A percentile compares a stretch with the other conserved stretches of the same genome.
Evolutionary conservation across 2,329 filamentous ascomycete species (phyloP).

Genomic region (Rutstroemia sp.): DNA sequence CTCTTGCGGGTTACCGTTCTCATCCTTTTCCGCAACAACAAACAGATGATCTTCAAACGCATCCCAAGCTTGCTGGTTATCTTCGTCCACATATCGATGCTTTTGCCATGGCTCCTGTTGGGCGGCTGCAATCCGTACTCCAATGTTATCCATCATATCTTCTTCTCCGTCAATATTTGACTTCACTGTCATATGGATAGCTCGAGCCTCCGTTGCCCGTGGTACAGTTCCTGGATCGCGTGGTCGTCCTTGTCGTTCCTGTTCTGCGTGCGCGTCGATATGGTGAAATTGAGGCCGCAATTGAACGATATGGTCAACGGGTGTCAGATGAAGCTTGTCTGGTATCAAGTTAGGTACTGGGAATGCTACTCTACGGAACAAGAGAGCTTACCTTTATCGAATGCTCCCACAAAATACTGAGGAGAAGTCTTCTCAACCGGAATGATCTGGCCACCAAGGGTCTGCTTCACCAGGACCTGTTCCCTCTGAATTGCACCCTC

Average conservation of each 20-base stretch:
- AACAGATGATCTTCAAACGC: constrained; percentile 70
- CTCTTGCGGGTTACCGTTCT: constrained; percentile 10
- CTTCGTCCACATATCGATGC: constrained; percentile 76
- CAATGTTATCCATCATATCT: constrained; percentile 63
- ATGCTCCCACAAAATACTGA: constrained; percentile 87
- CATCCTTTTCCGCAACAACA: constrained; percentile 15
- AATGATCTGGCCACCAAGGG: constrained; percentile 72
- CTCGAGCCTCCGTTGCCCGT: constrained; percentile 50
- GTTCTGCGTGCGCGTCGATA: constrained; percentile 75
- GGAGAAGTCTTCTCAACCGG: constrained; percentile 52
- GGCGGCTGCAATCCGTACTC: constrained; percentile 65
- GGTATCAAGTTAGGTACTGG: constrained; percentile 6
- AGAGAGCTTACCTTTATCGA: constrained; percentile 60
- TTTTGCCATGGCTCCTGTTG: constrained; percentile 77
- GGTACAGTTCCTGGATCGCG: constrained; percentile 27
- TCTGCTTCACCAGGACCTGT: constrained; percentile 71
- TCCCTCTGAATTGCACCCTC: constrained; percentile 60
- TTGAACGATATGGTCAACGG: constrained; percentile 74
- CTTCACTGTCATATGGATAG: constrained; percentile 84
- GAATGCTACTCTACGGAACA: neutral
- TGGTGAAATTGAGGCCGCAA: constrained; percentile 90
- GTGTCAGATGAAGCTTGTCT: constrained; percentile 84
- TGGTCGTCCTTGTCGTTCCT: constrained; percentile 39
- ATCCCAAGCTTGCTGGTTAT: constrained; percentile 67
- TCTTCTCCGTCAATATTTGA: constrained; percentile 60